Evolutionary conservation across 2,329 filamentous ascomycete genomes (phyloP), one percentile per base, ranked within the genome.

Genomic region (Penicillium sp.): DNA sequence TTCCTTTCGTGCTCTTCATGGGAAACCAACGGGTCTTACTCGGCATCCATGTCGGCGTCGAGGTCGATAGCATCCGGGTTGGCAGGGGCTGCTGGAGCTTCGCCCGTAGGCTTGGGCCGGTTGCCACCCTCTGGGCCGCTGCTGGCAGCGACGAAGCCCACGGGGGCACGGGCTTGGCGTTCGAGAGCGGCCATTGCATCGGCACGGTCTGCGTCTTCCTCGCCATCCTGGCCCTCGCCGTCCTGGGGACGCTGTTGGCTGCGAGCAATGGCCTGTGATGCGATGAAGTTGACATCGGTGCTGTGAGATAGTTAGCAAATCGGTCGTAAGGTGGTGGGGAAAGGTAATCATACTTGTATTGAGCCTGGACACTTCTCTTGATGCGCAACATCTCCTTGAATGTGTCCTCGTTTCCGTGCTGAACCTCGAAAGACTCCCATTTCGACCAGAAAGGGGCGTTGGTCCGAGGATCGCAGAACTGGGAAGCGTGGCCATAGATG

Each of bases 361-460:
- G 90, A 47, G 94, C 92, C 73, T 96, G 91, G 11, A 99, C 94
- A 72, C 90, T 96, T 69, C 94, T 81, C 80, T 97, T 99, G 79
- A 99, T 91, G 27, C 94, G 87, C 56, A 97, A 80, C 94, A 99
- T 99, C 71, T 99, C 94, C 77, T 96, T 96, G 81, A 95, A 99
- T 0, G 95, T 99, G 71, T 99, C 94, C 71, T 99, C 95, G 74
- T 99, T 99, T 59, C 94, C 94, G 68, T 99, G 94, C 70, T 95
- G 89, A 20, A 97, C 91, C 74, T 99, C 95, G 72, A 99, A 99
- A 48, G 86, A 81, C 73, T 99, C 94, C 94, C 94, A 99, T 70
- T 92, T 95, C 63, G 86, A 81, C 95, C 95, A 99, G 75, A 97
- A 99, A 14, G 82, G 85, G 7, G 89, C 86, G 61, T 90, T 91